A percentile compares a stretch with the other conserved stretches of the same genome.
phyloP scores from a whole-genome alignment of 2,329 filamentous ascomycete species.

The Zymoseptoria passerinii region DNA sequence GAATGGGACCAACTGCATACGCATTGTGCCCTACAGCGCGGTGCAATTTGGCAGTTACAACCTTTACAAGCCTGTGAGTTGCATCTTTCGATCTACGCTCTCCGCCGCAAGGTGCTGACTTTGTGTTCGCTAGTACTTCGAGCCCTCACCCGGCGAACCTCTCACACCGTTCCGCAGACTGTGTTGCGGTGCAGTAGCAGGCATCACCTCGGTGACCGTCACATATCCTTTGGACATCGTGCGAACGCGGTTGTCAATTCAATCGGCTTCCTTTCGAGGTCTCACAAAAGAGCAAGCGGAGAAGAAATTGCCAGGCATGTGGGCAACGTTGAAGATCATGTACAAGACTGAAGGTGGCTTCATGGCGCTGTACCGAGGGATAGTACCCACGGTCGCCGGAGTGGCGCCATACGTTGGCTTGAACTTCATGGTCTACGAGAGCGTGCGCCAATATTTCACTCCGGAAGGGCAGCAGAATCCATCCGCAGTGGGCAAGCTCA shows the following conservation, averaged over 20 bases:
- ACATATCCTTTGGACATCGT: slow-evolving; percentile 98
- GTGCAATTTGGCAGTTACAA: slow-evolving; percentile 99
- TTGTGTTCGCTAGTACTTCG: slow-evolving; percentile 54
- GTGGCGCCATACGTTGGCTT: slow-evolving; percentile 95
- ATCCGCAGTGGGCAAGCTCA: slow-evolving; percentile 67
- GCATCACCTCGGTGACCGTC: slow-evolving; percentile 87
- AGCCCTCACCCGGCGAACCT: slow-evolving; percentile 63
- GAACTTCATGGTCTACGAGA: slow-evolving; percentile 98
- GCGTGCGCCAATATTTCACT: slow-evolving; percentile 73
- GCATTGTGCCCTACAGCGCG: slow-evolving; percentile 95
- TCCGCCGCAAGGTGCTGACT: neutral
- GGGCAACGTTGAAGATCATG: slow-evolving; percentile 70
- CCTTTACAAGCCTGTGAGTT: slow-evolving; percentile 79
- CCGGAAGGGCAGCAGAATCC: slow-evolving; percentile 82
- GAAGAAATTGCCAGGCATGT: slow-evolving; percentile 79
- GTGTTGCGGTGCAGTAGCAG: slow-evolving; percentile 82
- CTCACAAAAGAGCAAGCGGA: slow-evolving; percentile 52
- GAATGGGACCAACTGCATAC: slow-evolving; percentile 96
- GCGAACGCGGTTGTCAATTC: slow-evolving; percentile 87
- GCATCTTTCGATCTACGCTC: neutral
- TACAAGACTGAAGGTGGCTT: slow-evolving; percentile 86
- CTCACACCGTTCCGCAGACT: slow-evolving; percentile 67
- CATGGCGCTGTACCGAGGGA: slow-evolving; percentile 81
- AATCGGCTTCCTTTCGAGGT: slow-evolving; percentile 87
- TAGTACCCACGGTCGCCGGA: slow-evolving; percentile 85